Evolutionary conservation across 257 asterid species (phyloP).

Genomic region (Solanum commersonii): DNA sequence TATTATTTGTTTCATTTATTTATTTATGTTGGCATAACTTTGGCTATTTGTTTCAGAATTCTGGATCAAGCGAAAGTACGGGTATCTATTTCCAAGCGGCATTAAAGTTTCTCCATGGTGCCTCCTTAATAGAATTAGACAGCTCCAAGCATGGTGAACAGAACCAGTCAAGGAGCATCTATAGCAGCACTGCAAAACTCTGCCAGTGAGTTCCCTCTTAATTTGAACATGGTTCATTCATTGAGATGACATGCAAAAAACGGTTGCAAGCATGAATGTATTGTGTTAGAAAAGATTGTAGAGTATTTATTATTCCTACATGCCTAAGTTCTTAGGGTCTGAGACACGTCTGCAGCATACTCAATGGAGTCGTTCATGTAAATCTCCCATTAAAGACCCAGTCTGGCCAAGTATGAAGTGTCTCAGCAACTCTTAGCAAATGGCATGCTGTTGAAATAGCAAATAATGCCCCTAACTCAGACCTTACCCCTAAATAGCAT

Average conservation of each 20-base stretch:
- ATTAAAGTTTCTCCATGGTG: slow-evolving; percentile 91
- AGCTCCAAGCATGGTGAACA: slow-evolving; percentile 61
- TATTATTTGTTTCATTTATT: slow-evolving; percentile 5
- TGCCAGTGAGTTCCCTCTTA: slow-evolving; percentile 65
- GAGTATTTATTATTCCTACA: neutral
- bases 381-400: neutral
- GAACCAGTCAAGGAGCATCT: slow-evolving; percentile 65
- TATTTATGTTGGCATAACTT: slow-evolving; percentile 2
- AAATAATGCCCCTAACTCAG: neutral
- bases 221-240: neutral
- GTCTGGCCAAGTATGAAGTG: neutral
- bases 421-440: neutral
- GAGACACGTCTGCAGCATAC: neutral
- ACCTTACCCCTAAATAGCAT: neutral
- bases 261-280: neutral
- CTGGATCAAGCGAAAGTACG: slow-evolving; percentile 74
- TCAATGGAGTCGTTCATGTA: neutral
- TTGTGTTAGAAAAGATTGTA: neutral
- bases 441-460: neutral
- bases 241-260: neutral
- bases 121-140: slow-evolving; percentile 77
- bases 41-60: slow-evolving; percentile 40
- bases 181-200: slow-evolving; percentile 91
- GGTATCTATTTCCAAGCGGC: slow-evolving; percentile 84
- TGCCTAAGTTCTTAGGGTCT: neutral